Evolutionary conservation across 192 early-diverging fungal species (phyloP).

Genomic region (Nowakowskiella sp.): DNA sequence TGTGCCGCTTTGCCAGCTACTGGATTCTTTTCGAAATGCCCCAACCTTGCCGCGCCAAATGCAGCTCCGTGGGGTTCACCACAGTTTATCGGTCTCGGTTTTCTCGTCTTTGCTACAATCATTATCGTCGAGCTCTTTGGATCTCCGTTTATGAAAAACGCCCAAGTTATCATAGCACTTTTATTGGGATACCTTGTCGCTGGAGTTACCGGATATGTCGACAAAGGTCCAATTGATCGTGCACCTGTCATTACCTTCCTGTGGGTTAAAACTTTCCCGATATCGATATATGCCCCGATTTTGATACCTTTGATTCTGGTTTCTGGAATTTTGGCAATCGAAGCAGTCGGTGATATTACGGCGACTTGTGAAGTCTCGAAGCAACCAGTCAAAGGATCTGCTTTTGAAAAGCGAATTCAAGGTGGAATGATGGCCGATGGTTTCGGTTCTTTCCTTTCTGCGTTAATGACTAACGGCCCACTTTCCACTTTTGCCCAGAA

Average conservation of each 20-base stretch:
- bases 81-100: conserved; percentile 41
- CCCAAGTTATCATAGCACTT: conserved; percentile 39
- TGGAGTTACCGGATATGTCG: conserved; percentile 38
- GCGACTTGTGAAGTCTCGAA: conserved; percentile 47
- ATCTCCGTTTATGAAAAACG: conserved; percentile 49
- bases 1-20: conserved; percentile 28
- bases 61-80: conserved; percentile 44
- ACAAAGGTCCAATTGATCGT: conserved; percentile 25
- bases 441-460: conserved; percentile 29
- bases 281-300: conserved; percentile 35
- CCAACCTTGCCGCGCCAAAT: conserved; percentile 30
- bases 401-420: conserved; percentile 45
- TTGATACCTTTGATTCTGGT: conserved; percentile 43
- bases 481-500: conserved; percentile 49
- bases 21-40: conserved; percentile 39
- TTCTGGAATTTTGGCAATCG: conserved; percentile 35
- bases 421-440: conserved; percentile 47
- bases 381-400: conserved; percentile 39
- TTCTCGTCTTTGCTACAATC: conserved; percentile 40
- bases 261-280: conserved; percentile 41
- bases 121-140: conserved; percentile 47
- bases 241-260: conserved; percentile 42
- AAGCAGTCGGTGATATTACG: conserved; percentile 44
- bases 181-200: conserved; percentile 45
- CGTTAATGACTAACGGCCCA: conserved; percentile 38